Evolutionary conservation across 2,329 filamentous ascomycete species (phyloP).

Genomic region (Fusarium verrucosum): DNA sequence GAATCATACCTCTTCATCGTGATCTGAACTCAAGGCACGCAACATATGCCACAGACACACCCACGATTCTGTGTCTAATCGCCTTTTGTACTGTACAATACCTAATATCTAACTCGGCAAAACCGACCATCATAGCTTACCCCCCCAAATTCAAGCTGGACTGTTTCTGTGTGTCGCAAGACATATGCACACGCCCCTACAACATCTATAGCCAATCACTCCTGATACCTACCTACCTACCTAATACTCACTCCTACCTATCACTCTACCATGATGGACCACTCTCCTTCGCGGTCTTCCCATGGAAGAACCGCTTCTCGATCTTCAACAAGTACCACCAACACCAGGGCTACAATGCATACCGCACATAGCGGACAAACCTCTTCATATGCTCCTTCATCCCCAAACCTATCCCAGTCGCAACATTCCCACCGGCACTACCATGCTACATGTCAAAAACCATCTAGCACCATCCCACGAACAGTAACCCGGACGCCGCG

Average conservation of each 20-base stretch:
- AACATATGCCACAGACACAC: conserved; percentile 20
- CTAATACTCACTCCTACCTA: too few relatives aligned
- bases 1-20: conserved; percentile 24
- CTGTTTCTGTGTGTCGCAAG: not conserved
- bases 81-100: not conserved
- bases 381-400: conserved; percentile 52
- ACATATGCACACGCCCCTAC: not conserved
- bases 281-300: conserved; percentile 43
- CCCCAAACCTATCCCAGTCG: conserved; percentile 49
- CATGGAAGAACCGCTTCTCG: conserved; percentile 57
- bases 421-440: conserved; percentile 54
- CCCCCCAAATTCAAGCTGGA: conserved; percentile 1
- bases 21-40: conserved; percentile 18
- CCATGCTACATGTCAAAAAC: conserved; percentile 51
- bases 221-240: not conserved
- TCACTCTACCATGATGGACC: conserved; percentile 45
- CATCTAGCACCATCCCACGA: conserved; percentile 47
- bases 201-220: not conserved
- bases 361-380: conserved; percentile 56
- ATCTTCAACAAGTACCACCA: conserved; percentile 56
- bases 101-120: conserved; percentile 2
- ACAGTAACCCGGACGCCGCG: conserved; percentile 53
- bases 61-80: not conserved
- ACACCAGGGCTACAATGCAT: conserved; percentile 53
- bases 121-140: not conserved